Evolutionary conservation across 2,329 filamentous ascomycete genomes (phyloP).

Genomic region (Aspergillus felis): DNA sequence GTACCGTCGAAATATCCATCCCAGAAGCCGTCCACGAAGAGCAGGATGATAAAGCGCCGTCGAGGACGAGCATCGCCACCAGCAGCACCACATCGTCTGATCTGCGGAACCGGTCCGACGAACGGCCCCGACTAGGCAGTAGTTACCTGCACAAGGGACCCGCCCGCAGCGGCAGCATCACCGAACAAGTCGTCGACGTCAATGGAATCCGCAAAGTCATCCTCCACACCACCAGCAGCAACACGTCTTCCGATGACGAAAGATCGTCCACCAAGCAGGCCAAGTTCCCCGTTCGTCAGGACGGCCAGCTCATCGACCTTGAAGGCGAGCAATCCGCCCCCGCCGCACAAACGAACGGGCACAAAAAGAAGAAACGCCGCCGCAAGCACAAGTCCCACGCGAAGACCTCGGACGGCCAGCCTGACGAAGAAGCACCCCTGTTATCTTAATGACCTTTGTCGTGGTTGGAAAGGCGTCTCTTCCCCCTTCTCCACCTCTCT

Average conservation of each 20-base stretch:
- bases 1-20: constrained; percentile 22
- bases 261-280: neutral
- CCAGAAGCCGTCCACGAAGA: constrained; percentile 30
- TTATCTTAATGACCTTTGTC: constrained; percentile 6
- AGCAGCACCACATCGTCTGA: constrained; percentile 26
- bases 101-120: constrained; percentile 15
- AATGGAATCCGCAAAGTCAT: constrained; percentile 73
- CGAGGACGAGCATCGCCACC: constrained; percentile 20
- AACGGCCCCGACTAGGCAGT: constrained; percentile 21
- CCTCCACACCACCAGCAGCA: constrained; percentile 62
- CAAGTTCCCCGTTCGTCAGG: constrained; percentile 11
- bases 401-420: constrained; percentile 2
- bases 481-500: neutral
- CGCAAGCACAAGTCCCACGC: constrained; percentile 12
- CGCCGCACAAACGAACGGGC: neutral
- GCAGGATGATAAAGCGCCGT: constrained; percentile 20
- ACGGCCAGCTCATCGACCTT: constrained; percentile 10
- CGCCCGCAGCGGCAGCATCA: constrained; percentile 71
- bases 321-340: constrained; percentile 5
- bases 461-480: neutral
- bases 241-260: constrained; percentile 40
- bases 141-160: constrained; percentile 43
- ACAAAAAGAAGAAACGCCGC: constrained; percentile 25
- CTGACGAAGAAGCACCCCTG: constrained; percentile 13
- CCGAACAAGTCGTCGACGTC: constrained; percentile 71